These are phyloP conservation scores for Claviceps sp. DNA, from an alignment of 2,329 filamentous ascomycete species.

Conservation along the genomic window DNA sequence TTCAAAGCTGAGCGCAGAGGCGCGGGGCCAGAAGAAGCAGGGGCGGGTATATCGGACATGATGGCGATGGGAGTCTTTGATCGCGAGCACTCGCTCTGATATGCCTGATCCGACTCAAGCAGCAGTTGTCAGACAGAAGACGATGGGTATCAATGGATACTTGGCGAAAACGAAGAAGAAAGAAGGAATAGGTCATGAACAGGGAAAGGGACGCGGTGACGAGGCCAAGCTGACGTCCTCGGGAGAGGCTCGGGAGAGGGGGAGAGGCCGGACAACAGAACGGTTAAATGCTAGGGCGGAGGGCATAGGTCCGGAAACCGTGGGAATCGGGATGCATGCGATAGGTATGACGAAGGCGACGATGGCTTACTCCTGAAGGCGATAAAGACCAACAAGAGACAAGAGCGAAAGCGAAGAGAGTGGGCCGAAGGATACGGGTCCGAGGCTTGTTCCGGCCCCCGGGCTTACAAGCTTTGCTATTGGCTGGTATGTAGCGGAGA, in stretches of 20 bases:
- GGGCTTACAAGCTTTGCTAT: too few species aligned
- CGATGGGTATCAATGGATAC: background rate
- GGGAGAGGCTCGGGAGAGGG: background rate
- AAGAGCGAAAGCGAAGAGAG: too few species aligned
- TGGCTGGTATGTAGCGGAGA: too few species aligned
- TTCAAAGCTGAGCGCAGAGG: slow-evolving; percentile 32
- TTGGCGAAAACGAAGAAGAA: background rate
- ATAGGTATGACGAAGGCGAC: too few species aligned
- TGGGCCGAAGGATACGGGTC: too few species aligned
- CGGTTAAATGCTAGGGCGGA: too few species aligned
- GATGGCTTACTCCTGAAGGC: too few species aligned
- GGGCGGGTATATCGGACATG: slow-evolving; percentile 15
- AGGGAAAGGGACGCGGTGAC: background rate
- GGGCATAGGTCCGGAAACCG: too few species aligned
- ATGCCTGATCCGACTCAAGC: background rate
- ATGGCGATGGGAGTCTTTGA: background rate
- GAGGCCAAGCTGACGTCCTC: background rate
- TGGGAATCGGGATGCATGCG: too few species aligned
- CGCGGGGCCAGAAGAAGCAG: slow-evolving; percentile 11
- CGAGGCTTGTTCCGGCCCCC: too few species aligned
- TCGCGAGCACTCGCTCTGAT: background rate
- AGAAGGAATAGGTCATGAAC: background rate
- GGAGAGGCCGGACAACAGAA: too few species aligned
- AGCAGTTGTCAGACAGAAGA: background rate
- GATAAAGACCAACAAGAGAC: too few species aligned